Evolutionary conservation across 345 rosid species (phyloP).

Genomic region (Syzygium grande): DNA sequence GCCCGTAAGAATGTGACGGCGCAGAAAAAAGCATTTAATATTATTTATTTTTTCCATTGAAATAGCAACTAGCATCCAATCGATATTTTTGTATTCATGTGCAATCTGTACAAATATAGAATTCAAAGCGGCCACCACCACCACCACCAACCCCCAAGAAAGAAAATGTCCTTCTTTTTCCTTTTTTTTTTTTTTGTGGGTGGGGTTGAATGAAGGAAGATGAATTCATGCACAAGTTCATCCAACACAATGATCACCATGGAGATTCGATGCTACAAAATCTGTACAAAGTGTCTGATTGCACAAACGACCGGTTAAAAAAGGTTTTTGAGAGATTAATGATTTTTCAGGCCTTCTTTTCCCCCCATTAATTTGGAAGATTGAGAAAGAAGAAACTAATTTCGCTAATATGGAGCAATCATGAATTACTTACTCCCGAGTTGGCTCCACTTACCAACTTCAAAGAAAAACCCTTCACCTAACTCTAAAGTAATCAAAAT

Average conservation of each 20-base stretch:
- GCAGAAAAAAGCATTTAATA: background rate
- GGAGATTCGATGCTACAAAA: background rate
- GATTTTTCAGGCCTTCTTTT: background rate
- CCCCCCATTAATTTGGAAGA: background rate
- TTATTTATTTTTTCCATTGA: background rate
- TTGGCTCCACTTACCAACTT: background rate
- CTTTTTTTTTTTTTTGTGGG: background rate
- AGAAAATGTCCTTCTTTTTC: background rate
- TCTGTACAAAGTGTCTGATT: background rate
- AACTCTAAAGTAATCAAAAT: background rate
- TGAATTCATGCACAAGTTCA: background rate
- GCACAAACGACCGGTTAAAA: background rate
- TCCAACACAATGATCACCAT: background rate
- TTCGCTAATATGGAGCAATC: background rate
- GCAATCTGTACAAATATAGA: background rate
- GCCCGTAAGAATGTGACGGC: background rate
- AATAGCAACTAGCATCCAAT: background rate
- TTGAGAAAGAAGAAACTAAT: background rate
- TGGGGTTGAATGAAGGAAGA: background rate
- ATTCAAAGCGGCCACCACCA: background rate
- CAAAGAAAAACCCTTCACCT: background rate
- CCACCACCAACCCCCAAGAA: background rate
- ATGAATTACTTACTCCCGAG: background rate
- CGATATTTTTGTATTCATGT: background rate
- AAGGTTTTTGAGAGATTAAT: background rate